Percentiles rank a stretch among this genome's conserved stretches.
These are phyloP conservation scores for Hura crepitans DNA, from an alignment of 441 rosid species.

Conservation along the genomic window DNA sequence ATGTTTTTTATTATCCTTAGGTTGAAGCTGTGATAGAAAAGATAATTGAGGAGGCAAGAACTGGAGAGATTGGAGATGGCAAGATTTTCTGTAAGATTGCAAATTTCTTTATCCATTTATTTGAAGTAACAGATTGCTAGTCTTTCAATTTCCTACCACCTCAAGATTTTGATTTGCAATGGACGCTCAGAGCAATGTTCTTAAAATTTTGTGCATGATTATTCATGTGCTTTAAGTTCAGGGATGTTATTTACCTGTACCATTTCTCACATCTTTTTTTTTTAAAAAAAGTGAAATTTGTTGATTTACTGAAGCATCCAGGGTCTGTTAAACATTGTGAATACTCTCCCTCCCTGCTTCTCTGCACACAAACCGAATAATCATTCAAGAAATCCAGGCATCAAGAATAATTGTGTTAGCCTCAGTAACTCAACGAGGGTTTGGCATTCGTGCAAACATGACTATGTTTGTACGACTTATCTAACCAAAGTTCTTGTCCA, in stretches of 20 bases:
- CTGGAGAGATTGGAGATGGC: slow-evolving; percentile 93
- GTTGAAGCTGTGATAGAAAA: slow-evolving; percentile 73
- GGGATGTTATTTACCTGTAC: not conserved
- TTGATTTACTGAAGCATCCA: not conserved
- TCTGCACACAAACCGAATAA: not conserved
- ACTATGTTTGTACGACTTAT: not conserved
- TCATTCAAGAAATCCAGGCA: not conserved
- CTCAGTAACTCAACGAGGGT: not conserved
- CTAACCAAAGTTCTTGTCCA: not conserved
- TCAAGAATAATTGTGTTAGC: slow-evolving; percentile 6
- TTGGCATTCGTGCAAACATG: too few species aligned
- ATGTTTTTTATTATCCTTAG: slow-evolving; percentile 29
- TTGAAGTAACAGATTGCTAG: not conserved
- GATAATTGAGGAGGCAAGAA: slow-evolving; percentile 70
- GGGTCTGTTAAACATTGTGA: not conserved
- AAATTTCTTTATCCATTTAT: not conserved
- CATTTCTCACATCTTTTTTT: not conserved
- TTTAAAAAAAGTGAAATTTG: not conserved
- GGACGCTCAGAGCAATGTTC: not conserved
- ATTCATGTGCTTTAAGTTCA: not conserved
- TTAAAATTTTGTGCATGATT: not conserved
- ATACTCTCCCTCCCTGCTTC: too few species aligned
- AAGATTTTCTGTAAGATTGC: slow-evolving; percentile 66
- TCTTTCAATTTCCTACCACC: not conserved
- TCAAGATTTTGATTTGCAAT: not conserved